phyloP scores from a whole-genome alignment of 169 alveolate genomes.

The Perkinsus marinus region DNA sequence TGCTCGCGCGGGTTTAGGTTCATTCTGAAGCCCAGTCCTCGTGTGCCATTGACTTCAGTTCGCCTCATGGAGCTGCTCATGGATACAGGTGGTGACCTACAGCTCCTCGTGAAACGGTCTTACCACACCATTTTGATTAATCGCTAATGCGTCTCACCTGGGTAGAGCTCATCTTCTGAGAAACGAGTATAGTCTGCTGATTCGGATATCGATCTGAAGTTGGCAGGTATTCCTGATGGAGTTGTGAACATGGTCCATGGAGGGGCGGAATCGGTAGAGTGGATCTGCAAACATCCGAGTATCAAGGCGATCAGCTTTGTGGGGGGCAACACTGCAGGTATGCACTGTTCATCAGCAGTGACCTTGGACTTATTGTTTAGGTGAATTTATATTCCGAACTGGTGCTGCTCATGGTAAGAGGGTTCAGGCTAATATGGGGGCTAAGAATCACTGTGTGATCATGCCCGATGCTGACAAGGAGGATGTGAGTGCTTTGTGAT shows the following conservation, averaged over 20 bases:
- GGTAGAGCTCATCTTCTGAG: too few relatives aligned
- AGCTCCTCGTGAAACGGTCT: too few relatives aligned
- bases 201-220: too few relatives aligned
- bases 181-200: too few relatives aligned
- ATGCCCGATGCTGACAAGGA: slow-evolving; percentile 58
- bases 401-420: slow-evolving; percentile 57
- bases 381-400: slow-evolving; percentile 55
- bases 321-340: slow-evolving; percentile 61
- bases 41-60: slow-evolving; percentile 22
- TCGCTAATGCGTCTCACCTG: too few relatives aligned
- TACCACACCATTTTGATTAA: too few relatives aligned
- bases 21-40: slow-evolving; percentile 9
- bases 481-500: background rate
- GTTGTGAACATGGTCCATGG: slow-evolving; percentile 62
- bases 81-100: background rate
- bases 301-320: slow-evolving; percentile 62
- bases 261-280: slow-evolving; percentile 56
- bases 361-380: background rate
- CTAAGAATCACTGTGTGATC: slow-evolving; percentile 63
- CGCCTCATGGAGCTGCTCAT: slow-evolving; percentile 20
- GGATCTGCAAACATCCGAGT: slow-evolving; percentile 52
- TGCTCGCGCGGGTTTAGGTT: background rate
- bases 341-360: background rate
- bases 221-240: slow-evolving; percentile 50
- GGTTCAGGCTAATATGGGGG: slow-evolving; percentile 62